phyloP scores from a whole-genome alignment of 306 rosid genomes.

The Gillenia trifoliata region DNA sequence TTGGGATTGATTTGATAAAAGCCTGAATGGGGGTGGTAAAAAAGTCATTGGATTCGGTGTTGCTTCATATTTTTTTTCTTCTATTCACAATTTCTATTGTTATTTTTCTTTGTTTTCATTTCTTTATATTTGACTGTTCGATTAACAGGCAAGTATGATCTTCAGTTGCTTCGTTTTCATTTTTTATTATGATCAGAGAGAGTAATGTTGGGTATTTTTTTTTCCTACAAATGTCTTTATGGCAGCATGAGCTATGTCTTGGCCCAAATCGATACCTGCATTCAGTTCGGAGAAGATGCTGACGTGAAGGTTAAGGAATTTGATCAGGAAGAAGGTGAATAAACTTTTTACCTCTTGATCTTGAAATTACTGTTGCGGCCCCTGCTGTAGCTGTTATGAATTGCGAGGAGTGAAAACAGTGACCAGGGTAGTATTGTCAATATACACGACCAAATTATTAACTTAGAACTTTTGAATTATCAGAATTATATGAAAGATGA shows the following conservation, averaged over 20 bases:
- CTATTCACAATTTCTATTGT: not conserved
- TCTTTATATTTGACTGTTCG: not conserved
- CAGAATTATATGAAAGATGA: not conserved
- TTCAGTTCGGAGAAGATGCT: slow-evolving; percentile 14
- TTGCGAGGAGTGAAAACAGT: not conserved
- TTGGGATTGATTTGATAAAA: too few species aligned
- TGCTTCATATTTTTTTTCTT: too few species aligned
- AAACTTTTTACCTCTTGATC: not conserved
- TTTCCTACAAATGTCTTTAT: not conserved
- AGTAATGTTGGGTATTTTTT: not conserved
- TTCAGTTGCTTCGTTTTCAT: not conserved
- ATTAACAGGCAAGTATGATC: not conserved
- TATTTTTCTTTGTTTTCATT: not conserved
- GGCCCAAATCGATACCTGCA: slow-evolving; percentile 14
- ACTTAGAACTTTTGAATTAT: not conserved
- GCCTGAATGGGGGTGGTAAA: too few species aligned
- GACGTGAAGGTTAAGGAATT: slow-evolving; percentile 18
- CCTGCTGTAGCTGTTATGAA: too few species aligned
- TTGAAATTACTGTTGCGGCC: not conserved
- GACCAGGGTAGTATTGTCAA: not conserved
- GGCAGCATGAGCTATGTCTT: slow-evolving; percentile 8
- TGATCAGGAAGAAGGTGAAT: slow-evolving; percentile 9
- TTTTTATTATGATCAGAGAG: not conserved
- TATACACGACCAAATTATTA: not conserved
- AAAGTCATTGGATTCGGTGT: too few species aligned